phyloP scores from a whole-genome alignment of 306 rosid genomes.

The Macrotyloma uniflorum region DNA sequence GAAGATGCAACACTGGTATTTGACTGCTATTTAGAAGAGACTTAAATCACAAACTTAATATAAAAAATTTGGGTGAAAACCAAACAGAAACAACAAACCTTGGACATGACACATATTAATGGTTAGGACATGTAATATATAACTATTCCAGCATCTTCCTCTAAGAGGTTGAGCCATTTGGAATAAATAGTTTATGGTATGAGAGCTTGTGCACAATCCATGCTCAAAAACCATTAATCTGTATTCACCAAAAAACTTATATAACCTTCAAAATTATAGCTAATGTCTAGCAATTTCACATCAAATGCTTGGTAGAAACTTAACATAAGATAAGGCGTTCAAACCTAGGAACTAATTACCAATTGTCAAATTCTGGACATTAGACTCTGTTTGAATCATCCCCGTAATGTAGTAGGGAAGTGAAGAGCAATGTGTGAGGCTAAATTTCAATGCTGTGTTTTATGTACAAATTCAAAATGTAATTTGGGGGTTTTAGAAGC shows the following conservation, averaged over 20 bases:
- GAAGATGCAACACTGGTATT: conserved; percentile 91
- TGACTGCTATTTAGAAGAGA: conserved; percentile 57
- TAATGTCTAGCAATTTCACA: not conserved
- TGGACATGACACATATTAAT: not conserved
- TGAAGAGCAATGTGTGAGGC: too few relatives aligned
- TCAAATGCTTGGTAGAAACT: not conserved
- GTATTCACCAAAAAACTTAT: not conserved
- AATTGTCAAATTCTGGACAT: too few relatives aligned
- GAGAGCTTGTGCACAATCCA: not conserved
- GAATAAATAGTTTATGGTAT: too few relatives aligned
- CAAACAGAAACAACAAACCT: not conserved
- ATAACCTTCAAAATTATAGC: not conserved
- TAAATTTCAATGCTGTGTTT: too few relatives aligned
- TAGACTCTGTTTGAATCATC: too few relatives aligned
- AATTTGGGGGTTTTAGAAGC: too few relatives aligned
- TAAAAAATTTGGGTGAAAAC: too few relatives aligned
- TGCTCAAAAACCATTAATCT: not conserved
- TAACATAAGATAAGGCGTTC: not conserved
- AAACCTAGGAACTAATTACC: too few relatives aligned
- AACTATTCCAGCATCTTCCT: not conserved
- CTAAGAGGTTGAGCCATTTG: not conserved
- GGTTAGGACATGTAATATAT: not conserved
- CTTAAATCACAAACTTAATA: conserved; percentile 7
- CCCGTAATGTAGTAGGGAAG: too few relatives aligned
- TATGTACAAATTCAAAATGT: too few relatives aligned